A percentile compares a stretch with the other conserved stretches of the same genome.
phyloP scores from a whole-genome alignment of 352 stramenopile species.

The Globisporangium uncinulatum region DNA sequence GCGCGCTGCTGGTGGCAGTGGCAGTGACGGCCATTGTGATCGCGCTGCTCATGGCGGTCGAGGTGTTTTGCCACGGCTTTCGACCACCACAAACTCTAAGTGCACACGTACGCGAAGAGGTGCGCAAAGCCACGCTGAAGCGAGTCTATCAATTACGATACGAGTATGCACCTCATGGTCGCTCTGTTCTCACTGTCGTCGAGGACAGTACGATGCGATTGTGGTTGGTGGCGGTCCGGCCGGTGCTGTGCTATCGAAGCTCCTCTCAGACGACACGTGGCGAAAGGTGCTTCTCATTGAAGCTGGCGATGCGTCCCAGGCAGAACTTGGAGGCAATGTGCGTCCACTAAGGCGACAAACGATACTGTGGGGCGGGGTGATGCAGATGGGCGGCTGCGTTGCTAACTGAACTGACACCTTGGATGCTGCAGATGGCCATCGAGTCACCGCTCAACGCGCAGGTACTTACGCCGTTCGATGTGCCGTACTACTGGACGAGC shows the following conservation, averaged over 20 bases:
- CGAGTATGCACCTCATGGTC: too few species aligned
- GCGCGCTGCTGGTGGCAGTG: not conserved
- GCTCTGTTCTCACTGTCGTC: not conserved
- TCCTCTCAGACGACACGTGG: conserved; percentile 47
- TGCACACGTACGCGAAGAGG: not conserved
- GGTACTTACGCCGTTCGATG: conserved; percentile 68
- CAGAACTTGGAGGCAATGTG: conserved; percentile 47
- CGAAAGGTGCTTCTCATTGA: conserved; percentile 64
- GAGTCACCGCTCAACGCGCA: conserved; percentile 29
- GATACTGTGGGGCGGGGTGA: not conserved
- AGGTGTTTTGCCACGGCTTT: not conserved
- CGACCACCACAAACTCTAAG: not conserved
- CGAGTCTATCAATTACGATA: not conserved
- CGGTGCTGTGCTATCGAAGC: conserved; percentile 44
- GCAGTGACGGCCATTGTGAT: not conserved
- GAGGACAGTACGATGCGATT: conserved; percentile 49
- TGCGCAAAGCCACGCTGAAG: not conserved
- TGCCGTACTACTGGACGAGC: conserved; percentile 82
- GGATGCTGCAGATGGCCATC: conserved; percentile 24
- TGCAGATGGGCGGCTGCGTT: not conserved
- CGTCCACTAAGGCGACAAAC: not conserved
- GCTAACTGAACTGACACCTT: not conserved
- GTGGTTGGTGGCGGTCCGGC: conserved; percentile 55
- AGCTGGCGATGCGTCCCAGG: conserved; percentile 49
- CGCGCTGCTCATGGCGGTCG: conserved; percentile 1